These are phyloP conservation scores for Graphium sp. DNA, from an alignment of 2,329 filamentous ascomycete genomes.

Conservation along the genomic window DNA sequence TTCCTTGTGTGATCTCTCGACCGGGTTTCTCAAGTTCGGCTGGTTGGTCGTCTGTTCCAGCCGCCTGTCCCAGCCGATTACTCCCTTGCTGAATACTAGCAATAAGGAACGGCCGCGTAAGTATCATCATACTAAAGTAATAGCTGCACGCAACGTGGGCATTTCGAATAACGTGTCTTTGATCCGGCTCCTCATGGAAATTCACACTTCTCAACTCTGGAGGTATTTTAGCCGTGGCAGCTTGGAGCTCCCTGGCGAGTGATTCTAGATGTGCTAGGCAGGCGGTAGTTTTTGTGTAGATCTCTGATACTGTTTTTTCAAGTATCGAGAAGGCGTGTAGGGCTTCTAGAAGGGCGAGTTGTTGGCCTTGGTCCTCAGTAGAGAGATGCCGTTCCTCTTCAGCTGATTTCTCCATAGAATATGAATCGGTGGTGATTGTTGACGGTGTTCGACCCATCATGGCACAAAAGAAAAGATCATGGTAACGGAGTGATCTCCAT, in stretches of 20 bases:
- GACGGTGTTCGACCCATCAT: conserved; percentile 2
- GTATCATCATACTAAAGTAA: conserved; percentile 1
- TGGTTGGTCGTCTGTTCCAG: background rate
- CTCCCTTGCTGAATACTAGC: conserved; percentile 1
- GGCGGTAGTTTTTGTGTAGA: conserved; percentile 1
- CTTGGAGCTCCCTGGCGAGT: background rate
- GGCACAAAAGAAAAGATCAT: conserved; percentile 1
- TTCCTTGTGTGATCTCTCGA: background rate
- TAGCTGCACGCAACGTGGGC: conserved; percentile 1
- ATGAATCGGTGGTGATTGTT: conserved; percentile 1
- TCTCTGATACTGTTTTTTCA: background rate
- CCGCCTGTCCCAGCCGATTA: background rate
- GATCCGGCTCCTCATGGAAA: background rate
- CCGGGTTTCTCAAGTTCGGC: background rate
- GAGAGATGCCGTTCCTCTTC: background rate
- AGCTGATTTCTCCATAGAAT: background rate
- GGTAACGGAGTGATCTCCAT: background rate
- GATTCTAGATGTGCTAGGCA: background rate
- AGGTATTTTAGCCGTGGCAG: background rate
- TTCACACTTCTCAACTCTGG: background rate
- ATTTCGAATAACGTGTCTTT: conserved; percentile 1
- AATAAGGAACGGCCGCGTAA: background rate
- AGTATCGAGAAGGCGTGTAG: conserved; percentile 1
- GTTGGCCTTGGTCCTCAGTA: background rate
- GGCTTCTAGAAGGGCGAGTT: background rate